These are phyloP conservation scores for Termitomyces sp. DNA, from an alignment of 768 basidiomycete species.

Conservation along the genomic window DNA sequence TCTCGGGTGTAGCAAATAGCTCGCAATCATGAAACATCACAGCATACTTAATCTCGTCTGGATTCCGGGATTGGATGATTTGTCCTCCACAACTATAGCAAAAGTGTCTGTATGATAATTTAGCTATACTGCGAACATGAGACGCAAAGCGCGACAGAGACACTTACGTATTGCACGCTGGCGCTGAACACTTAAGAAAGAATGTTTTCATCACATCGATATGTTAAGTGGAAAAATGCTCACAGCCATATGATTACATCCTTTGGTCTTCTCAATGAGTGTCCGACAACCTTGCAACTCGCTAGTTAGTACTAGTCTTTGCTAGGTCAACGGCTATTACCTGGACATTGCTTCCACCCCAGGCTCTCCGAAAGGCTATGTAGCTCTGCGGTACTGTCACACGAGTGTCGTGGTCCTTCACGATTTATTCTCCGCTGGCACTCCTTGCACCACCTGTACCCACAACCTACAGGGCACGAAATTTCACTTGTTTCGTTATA, in stretches of 20 bases:
- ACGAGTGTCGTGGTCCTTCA: conserved; percentile 37
- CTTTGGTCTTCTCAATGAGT: conserved; percentile 47
- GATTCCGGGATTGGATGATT: conserved; percentile 29
- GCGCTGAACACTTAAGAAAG: conserved; percentile 43
- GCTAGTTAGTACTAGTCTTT: background rate
- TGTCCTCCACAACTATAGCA: conserved; percentile 50
- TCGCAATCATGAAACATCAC: conserved; percentile 1
- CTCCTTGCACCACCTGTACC: conserved; percentile 56
- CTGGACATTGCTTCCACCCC: conserved; percentile 67
- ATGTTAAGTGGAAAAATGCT: conserved; percentile 14
- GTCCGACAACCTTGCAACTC: conserved; percentile 39
- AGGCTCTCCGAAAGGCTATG: conserved; percentile 45
- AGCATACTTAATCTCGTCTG: background rate
- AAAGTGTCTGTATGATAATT: conserved; percentile 35
- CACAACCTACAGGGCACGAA: conserved; percentile 49
- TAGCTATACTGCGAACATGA: background rate
- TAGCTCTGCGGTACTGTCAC: conserved; percentile 55
- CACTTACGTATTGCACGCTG: conserved; percentile 50
- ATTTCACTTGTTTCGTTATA: conserved; percentile 37
- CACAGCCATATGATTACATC: conserved; percentile 61
- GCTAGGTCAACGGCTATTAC: conserved; percentile 14
- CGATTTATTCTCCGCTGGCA: conserved; percentile 40
- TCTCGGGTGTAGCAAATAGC: background rate
- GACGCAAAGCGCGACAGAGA: background rate
- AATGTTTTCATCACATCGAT: background rate